Evolutionary conservation across 352 stramenopile species (phyloP).

Genomic region (Pythium pyrilobum): DNA sequence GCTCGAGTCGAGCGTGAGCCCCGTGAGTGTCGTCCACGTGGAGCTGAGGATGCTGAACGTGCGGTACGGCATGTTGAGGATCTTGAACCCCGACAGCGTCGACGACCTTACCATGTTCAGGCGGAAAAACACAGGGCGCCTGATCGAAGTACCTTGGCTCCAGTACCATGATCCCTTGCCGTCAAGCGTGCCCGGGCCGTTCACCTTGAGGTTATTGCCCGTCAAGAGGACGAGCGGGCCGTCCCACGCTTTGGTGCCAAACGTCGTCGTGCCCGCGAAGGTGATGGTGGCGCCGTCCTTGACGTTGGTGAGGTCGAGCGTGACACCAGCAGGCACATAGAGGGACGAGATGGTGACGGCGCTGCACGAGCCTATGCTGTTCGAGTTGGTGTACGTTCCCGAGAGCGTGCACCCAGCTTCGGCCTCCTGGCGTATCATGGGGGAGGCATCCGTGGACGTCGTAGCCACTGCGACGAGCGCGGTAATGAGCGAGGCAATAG

Average conservation of each 20-base stretch:
- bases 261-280: slow-evolving; percentile 33
- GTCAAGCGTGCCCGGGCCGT: slow-evolving; percentile 28
- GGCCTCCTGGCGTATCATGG: neutral
- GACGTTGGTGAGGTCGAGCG: slow-evolving; percentile 28
- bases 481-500: no score
- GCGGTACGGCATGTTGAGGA: slow-evolving; percentile 35
- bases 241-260: slow-evolving; percentile 26
- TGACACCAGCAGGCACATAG: slow-evolving; percentile 27
- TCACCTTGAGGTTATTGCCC: slow-evolving; percentile 24
- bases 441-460: neutral
- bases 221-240: slow-evolving; percentile 29
- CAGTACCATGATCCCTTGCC: slow-evolving; percentile 35
- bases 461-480: no score
- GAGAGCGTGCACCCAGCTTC: slow-evolving; percentile 24
- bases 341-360: slow-evolving; percentile 21
- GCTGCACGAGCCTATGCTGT: slow-evolving; percentile 22
- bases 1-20: slow-evolving; percentile 27
- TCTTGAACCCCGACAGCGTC: slow-evolving; percentile 25
- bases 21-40: slow-evolving; percentile 17
- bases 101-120: slow-evolving; percentile 20
- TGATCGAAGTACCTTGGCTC: slow-evolving; percentile 23
- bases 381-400: slow-evolving; percentile 29
- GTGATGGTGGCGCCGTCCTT: slow-evolving; percentile 26
- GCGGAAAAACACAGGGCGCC: slow-evolving; percentile 31
- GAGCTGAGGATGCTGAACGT: slow-evolving; percentile 28